phyloP scores from a whole-genome alignment of 345 rosid species.

The Pistacia vera region DNA sequence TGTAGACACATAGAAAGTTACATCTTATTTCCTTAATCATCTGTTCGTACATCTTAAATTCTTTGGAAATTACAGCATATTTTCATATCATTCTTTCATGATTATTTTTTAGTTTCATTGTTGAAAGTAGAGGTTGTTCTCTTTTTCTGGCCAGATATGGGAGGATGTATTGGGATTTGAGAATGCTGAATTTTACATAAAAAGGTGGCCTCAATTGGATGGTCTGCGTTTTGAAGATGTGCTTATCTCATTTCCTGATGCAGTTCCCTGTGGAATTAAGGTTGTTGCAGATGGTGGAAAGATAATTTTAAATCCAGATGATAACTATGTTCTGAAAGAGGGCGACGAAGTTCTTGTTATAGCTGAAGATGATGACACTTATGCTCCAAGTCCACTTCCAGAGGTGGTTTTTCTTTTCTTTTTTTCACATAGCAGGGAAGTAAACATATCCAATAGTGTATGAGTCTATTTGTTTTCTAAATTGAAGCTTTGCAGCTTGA shows the following conservation, averaged over 20 bases:
- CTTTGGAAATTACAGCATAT: background rate
- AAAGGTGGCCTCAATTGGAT: constrained; percentile 86
- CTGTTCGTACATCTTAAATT: background rate
- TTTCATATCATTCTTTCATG: background rate
- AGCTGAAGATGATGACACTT: constrained; percentile 96
- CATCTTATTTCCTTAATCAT: background rate
- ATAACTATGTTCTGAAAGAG: constrained; percentile 60
- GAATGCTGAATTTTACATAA: constrained; percentile 85
- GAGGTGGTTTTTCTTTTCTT: constrained; percentile 50
- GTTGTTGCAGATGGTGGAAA: constrained; percentile 75
- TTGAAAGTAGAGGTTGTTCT: background rate
- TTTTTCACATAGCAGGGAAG: constrained; percentile 8
- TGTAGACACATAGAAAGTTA: too few species aligned
- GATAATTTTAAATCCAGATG: constrained; percentile 82
- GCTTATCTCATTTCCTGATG: constrained; percentile 83
- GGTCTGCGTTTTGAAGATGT: constrained; percentile 72
- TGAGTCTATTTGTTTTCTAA: background rate
- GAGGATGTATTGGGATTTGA: constrained; percentile 95
- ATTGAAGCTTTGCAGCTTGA: constrained; percentile 5
- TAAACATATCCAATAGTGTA: background rate
- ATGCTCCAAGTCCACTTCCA: constrained; percentile 82
- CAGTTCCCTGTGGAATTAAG: constrained; percentile 88
- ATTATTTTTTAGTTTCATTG: background rate
- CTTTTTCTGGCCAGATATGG: constrained; percentile 65
- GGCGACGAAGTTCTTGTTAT: constrained; percentile 95